A percentile compares a stretch with the other conserved stretches of the same genome.
Evolutionary conservation across 2,329 filamentous ascomycete genomes (phyloP).

Genomic region (Ophiocordyceps sinensis): DNA sequence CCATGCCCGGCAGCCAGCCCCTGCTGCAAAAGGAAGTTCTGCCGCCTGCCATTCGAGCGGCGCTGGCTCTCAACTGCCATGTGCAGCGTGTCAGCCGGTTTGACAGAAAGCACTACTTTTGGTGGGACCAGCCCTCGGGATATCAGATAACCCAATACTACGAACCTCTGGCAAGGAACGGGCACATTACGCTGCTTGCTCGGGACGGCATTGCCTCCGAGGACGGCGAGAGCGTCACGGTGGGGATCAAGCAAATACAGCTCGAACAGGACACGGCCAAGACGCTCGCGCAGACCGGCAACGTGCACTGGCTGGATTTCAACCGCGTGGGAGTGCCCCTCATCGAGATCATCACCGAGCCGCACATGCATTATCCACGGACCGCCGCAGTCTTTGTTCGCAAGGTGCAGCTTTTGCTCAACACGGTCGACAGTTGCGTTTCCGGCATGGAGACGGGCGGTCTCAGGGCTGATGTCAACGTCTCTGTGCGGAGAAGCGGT

Average conservation of each 20-base stretch:
- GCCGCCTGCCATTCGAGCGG: constrained; percentile 80
- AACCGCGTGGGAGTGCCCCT: constrained; percentile 85
- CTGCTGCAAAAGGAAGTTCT: constrained; percentile 70
- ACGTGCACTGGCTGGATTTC: constrained; percentile 72
- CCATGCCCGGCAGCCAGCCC: constrained; percentile 81
- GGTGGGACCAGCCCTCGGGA: constrained; percentile 91
- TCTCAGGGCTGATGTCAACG: constrained; percentile 85
- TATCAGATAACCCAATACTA: constrained; percentile 99
- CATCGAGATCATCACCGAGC: constrained; percentile 88
- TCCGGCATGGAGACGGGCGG: constrained; percentile 90
- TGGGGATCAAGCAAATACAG: constrained; percentile 88
- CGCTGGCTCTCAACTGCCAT: constrained; percentile 67
- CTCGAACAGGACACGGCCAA: constrained; percentile 98
- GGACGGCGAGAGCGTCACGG: constrained; percentile 52
- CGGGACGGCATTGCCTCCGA: constrained; percentile 69
- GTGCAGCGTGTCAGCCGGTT: constrained; percentile 69
- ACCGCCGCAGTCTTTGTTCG: constrained; percentile 80
- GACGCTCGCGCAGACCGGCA: constrained; percentile 63
- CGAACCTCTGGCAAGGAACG: constrained; percentile 53
- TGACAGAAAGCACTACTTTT: constrained; percentile 97
- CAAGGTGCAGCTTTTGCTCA: constrained; percentile 73
- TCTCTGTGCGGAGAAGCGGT: constrained; percentile 59
- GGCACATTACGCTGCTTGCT: constrained; percentile 52
- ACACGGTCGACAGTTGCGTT: constrained; percentile 70
- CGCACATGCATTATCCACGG: constrained; percentile 72